Base-by-base conservation (phyloP, 1,284 basidiomycete genomes). In the Pseudozyma sp. region DNA sequence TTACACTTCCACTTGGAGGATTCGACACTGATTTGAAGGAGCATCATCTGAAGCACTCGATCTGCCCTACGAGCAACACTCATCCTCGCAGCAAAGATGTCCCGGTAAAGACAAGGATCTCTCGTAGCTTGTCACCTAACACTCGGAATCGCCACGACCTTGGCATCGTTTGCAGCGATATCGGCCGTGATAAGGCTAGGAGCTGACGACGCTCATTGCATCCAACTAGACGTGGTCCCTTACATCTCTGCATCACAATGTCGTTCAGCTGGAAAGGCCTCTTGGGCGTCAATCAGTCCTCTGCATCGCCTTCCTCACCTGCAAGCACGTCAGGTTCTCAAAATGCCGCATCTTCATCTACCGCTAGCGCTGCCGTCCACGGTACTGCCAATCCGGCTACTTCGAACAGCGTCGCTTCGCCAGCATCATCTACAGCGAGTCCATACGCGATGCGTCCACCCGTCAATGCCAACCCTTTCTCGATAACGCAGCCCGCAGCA, bases 231-330 rank as follows among this genome's bases (percentile, higher is more conserved):
- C 21, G 12, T 8, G 14, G 19, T 12, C 14, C 45, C 6, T 5
- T 25, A 25, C 34, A 40, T 16, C 13, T 36, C 9, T 18, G n/a
- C 25, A 11, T 14, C 50, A 49, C 40, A 56, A 83, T 82, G 82
- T 83, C 82, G 16, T 83, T 82, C 61, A 79, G 76, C 39, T 82
- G 81, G 81, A 80, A 79, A 57, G 76, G 78, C 44, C 71, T 82
- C 14, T 58, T 83, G n/a, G 77, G 79, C 64, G 78, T 74, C 42
- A 72, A 63, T 11, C 58, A 55, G 47, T 48, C 39, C 11, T 63
- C 59, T 35, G 49, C 61, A 18, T 52, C 64, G 10, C 66, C 73
- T 19, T 62, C 70, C 4, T 35, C 52, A 21, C 43, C 57, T 14
- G 53, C 64, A 18, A 55, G 43, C 44, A 52, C 54, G n/a, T 34